These are phyloP conservation scores for Alternaria ethzedia DNA, from an alignment of 2,329 filamentous ascomycete genomes.

Conservation along the genomic window DNA sequence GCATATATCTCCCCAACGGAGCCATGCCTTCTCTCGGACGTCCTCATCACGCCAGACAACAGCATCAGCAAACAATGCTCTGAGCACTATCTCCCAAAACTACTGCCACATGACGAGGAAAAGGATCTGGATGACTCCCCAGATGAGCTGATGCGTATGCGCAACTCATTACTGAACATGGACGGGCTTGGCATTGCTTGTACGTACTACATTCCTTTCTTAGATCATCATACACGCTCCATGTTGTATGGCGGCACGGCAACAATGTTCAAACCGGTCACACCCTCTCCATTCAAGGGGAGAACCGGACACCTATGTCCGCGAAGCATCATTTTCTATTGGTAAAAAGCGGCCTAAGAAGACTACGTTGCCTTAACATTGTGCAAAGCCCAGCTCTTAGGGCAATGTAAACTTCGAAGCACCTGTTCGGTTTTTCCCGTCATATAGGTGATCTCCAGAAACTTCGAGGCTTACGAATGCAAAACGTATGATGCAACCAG, in stretches of 20 bases:
- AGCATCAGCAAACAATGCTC: constrained; percentile 46
- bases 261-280: no score
- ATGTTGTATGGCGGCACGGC: no score
- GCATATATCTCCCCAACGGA: constrained; percentile 61
- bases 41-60: constrained; percentile 56
- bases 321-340: background rate
- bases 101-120: constrained; percentile 54
- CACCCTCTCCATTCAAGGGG: background rate
- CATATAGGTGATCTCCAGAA: background rate
- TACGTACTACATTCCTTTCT: constrained; percentile 12
- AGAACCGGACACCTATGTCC: background rate
- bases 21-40: constrained; percentile 62
- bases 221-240: background rate
- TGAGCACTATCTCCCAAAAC: constrained; percentile 62
- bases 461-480: background rate
- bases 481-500: background rate
- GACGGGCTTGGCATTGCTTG: constrained; percentile 63
- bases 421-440: background rate
- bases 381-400: background rate
- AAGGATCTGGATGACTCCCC: constrained; percentile 50
- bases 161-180: constrained; percentile 62
- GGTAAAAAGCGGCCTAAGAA: background rate
- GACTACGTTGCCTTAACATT: background rate
- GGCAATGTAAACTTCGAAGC: background rate
- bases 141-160: constrained; percentile 54